Base-by-base conservation (phyloP, 805 yeast species). In the Kuraishia floccosa region DNA sequence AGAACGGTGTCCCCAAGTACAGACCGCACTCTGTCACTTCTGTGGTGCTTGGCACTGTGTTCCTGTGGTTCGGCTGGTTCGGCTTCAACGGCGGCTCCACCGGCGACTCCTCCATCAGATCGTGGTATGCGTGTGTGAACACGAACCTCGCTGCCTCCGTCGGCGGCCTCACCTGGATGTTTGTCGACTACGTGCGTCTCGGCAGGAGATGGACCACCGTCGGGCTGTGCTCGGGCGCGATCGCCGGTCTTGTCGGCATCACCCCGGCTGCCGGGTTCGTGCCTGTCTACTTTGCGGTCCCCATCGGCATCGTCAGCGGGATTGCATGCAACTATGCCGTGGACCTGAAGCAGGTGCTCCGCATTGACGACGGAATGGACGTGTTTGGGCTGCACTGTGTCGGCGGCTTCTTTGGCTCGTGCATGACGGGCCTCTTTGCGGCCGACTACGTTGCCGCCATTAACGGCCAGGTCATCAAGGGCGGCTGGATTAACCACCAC, bases 81-180 rank as follows among this genome's bases (percentile, higher is more conserved):
- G 96, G 96, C 25, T 91, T 91, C 75, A 91, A 91, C 69, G 96
- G 96, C 58, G 97, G 97, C 47, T 85, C 96, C 29, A 82, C 96
- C 30, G 96, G 96, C 56, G 80, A 85, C 51, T 83, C 96, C 23
- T 60, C 89, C 39, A 76, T 91, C 53, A 79, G 96, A 61, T 87
- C 96, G 35, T 84, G 85, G 81, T 86, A 86, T 65, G 95, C 96
- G 24, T 72, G 81, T 52, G 79, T 81, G 49, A 86, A 84, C 70
- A 89, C 97, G 49, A 85, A 89, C 60, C 54, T 89, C 44, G 95
- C 97, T 31, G 97, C 97, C 38, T 76, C 94, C 10, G 58, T 74
- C 46, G 97, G 96, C 62, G 96, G 93, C 36, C 68, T 91, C 42
- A 69, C 95, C 27, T 91, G 96, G 96, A 76, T 87, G 85, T 66